These are phyloP conservation scores for Trichoderma hamatum DNA, from an alignment of 2,329 filamentous ascomycete species.

Conservation along the genomic window DNA sequence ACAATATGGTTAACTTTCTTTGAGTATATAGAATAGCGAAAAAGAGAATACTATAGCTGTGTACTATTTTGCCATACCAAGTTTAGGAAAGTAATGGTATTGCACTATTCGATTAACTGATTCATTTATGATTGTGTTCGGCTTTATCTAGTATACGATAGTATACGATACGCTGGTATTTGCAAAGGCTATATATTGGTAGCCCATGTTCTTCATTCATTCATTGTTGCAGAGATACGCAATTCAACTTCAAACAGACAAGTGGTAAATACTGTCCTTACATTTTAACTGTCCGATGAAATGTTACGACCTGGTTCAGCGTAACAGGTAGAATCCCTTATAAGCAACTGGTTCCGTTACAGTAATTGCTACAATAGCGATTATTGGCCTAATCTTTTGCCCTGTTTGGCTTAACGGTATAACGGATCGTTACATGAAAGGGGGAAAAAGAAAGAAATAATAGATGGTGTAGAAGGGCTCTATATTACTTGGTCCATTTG, in stretches of 20 bases:
- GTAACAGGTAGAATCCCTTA: too few species aligned
- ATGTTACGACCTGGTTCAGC: too few species aligned
- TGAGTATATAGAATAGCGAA: neutral
- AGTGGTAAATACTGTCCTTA: too few species aligned
- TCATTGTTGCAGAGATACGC: too few species aligned
- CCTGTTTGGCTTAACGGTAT: too few species aligned
- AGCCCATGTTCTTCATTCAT: neutral
- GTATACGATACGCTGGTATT: neutral
- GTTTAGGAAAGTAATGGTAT: neutral
- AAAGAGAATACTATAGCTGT: neutral
- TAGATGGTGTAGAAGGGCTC: neutral
- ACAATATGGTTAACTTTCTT: neutral
- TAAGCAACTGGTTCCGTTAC: too few species aligned
- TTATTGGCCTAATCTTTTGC: too few species aligned
- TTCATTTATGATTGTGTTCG: neutral
- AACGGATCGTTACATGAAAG: neutral
- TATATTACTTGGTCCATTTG: neutral
- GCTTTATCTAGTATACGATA: neutral
- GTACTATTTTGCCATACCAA: neutral
- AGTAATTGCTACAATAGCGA: too few species aligned
- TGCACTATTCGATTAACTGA: neutral
- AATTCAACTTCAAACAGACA: too few species aligned
- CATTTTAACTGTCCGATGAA: too few species aligned
- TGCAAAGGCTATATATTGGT: neutral
- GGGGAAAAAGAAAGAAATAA: neutral